Evolutionary conservation across 129 eudicot genomes (phyloP), one percentile per base, ranked within the genome.

Genomic region (Scalesia atractyloides): DNA sequence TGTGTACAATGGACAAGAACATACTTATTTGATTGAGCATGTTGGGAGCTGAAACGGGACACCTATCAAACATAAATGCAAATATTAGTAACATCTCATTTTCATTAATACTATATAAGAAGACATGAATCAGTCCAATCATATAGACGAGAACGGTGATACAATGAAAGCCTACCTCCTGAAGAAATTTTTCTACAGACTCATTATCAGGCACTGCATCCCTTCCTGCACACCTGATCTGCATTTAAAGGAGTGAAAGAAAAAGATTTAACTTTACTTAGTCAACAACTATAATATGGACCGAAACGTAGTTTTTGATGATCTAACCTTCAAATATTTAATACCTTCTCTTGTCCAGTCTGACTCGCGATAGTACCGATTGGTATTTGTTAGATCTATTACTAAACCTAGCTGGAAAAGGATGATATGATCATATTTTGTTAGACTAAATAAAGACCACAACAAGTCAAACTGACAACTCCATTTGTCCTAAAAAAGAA

Each of bases 171-270:
- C 81, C 49, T 73, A 84, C 92, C 83, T 87, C 89, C 43, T 63
- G 72, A 36, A 87, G 64, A 73, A 87, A 87, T 30, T 56, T 84
- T 72, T 87, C 86, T 60, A 87, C 85, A 16, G 92, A 79, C 71
- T 84, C 89, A 17, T 67, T 81, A 50, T 87, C 89, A 19, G 89
- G 92, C 13, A 84, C 89, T 72, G 84, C 68, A 79, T 87, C 92
- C 72, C 86, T 82, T 78, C 92, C 92, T 57, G 70, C 72, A 74
- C 92, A 87, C 76, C 84, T 80, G 64, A 87, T 87, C 92, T 87
- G 76, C 70, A 81, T 77, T 59, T 61, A 52, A 16, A 8, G 19
- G 34, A 24, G 49, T 39, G 53, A 12, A 20, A 59, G 19, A 56
- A 66, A 63, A 7, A 46, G 49, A 36, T 59, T 9, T 8, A 61